phyloP scores from a whole-genome alignment of 306 rosid species.

The Abrus pulchellus region DNA sequence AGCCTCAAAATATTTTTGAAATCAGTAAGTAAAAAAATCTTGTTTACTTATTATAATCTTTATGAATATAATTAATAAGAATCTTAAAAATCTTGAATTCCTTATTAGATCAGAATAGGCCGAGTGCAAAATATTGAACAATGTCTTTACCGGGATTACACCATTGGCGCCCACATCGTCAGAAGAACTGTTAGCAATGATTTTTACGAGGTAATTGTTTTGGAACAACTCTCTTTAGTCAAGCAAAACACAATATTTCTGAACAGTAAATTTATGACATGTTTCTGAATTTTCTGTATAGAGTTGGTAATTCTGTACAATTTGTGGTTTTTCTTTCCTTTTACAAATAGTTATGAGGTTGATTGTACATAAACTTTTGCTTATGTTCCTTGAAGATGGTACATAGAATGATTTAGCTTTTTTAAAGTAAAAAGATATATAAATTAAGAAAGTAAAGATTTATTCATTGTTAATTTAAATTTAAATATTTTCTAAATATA shows the following conservation, averaged over 20 bases:
- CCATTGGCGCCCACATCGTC: neutral
- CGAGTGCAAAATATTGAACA: constrained; percentile 33
- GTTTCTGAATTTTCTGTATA: neutral
- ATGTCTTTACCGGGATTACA: constrained; percentile 27
- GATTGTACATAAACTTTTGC: too few species aligned
- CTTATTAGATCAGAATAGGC: constrained; percentile 28
- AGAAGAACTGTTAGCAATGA: constrained; percentile 26
- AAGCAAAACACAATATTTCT: neutral
- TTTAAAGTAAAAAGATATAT: too few species aligned
- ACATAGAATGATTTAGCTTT: too few species aligned
- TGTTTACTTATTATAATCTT: neutral
- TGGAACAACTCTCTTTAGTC: neutral
- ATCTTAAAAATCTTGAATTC: neutral
- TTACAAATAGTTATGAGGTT: neutral
- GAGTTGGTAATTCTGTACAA: neutral
- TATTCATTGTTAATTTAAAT: too few species aligned
- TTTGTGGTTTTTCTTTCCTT: neutral
- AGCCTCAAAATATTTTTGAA: constrained; percentile 30
- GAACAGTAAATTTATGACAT: neutral
- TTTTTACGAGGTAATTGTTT: constrained; percentile 41
- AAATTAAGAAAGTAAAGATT: too few species aligned
- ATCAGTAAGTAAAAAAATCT: constrained; percentile 29
- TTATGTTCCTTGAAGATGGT: too few species aligned
- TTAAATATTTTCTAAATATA: too few species aligned
- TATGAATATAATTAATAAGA: neutral